A percentile compares a stretch with the other conserved stretches of the same genome.
phyloP scores from a whole-genome alignment of 2,329 filamentous ascomycete genomes.

The Arthrinium phaeospermum region DNA sequence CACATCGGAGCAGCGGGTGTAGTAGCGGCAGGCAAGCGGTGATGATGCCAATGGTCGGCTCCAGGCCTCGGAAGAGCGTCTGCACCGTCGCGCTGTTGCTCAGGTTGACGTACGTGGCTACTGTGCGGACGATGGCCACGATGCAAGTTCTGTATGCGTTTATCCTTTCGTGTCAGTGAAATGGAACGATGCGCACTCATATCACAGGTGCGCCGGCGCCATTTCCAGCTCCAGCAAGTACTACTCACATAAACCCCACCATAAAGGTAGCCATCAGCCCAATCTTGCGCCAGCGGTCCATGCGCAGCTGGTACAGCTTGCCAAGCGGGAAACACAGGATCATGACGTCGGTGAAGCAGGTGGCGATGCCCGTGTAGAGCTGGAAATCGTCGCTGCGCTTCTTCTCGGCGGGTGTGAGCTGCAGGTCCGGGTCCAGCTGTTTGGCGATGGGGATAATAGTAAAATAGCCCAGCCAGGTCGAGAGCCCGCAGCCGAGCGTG shows the following conservation, averaged over 20 bases:
- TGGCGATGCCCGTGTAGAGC: slow-evolving; percentile 12
- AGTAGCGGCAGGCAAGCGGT: not conserved
- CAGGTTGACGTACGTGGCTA: not conserved
- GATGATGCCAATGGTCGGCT: slow-evolving; percentile 1
- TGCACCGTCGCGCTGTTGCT: slow-evolving; percentile 13
- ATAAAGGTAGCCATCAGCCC: slow-evolving; percentile 1
- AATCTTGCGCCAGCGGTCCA: not conserved
- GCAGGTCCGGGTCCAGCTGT: not conserved
- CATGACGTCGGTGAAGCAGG: not conserved
- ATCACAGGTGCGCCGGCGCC: not conserved
- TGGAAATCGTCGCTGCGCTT: not conserved
- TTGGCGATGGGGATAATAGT: not conserved
- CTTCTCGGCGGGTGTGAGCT: not conserved
- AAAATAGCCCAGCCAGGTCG: not conserved
- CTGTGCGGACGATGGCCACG: slow-evolving; percentile 10
- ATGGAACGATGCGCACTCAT: not conserved
- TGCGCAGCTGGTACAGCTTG: not conserved
- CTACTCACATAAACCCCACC: not conserved
- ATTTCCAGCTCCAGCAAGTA: not conserved
- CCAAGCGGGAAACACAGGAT: not conserved
- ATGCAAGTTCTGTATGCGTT: not conserved
- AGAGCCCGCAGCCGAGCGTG: slow-evolving; percentile 3
- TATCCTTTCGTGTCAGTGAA: not conserved
- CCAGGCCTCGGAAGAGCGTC: not conserved
- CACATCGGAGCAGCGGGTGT: not conserved